These are phyloP conservation scores for Datura wrightii DNA, from an alignment of 257 asterid genomes.

Conservation along the genomic window DNA sequence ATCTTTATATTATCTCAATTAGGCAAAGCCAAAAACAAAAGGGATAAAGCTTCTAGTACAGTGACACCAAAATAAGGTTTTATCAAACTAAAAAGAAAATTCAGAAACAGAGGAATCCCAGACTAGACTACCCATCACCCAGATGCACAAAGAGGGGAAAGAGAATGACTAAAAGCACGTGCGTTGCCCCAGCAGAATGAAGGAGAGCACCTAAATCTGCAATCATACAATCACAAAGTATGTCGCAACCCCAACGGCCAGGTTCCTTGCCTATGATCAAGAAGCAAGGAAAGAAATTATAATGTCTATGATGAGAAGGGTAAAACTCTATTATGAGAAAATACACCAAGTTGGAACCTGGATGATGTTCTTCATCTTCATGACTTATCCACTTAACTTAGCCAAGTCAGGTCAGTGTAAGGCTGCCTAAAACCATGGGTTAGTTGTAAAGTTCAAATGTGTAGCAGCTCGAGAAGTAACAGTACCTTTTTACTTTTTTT, in stretches of 20 bases:
- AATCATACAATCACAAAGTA: neutral
- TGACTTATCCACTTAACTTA: neutral
- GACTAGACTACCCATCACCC: neutral
- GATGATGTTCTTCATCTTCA: neutral
- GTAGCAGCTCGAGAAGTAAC: neutral
- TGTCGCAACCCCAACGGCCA: neutral
- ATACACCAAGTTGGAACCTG: slow-evolving; percentile 17
- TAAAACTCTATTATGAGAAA: neutral
- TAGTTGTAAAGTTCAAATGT: neutral
- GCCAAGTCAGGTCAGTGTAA: slow-evolving; percentile 19
- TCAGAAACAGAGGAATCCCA: slow-evolving; percentile 13
- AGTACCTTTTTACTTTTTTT: neutral
- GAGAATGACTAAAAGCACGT: neutral
- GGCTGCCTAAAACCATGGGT: slow-evolving; percentile 12
- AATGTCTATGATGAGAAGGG: neutral
- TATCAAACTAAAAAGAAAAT: neutral
- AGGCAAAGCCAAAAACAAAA: neutral
- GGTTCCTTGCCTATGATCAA: slow-evolving; percentile 18
- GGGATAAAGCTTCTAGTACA: neutral
- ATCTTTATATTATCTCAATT: neutral
- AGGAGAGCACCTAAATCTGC: neutral
- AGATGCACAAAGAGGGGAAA: slow-evolving; percentile 10
- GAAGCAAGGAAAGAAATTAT: slow-evolving; percentile 22
- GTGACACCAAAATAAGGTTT: neutral
- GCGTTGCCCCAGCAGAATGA: neutral